Base-by-base conservation (phyloP, 2,329 filamentous ascomycete species). In the Thielaviopsis ethacetica region DNA sequence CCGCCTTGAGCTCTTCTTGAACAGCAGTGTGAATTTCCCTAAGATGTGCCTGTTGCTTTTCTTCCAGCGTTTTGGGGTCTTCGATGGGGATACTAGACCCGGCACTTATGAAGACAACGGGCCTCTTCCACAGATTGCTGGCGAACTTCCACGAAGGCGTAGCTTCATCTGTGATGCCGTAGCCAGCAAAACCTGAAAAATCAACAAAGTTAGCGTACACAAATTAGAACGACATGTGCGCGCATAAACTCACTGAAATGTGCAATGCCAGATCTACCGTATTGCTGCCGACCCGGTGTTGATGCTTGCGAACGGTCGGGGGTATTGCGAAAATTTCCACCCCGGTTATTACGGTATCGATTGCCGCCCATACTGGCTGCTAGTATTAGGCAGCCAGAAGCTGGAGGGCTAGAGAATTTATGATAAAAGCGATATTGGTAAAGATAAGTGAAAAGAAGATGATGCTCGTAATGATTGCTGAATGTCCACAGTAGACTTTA, bases 71-170 rank as follows among this genome's bases (percentile, higher is more conserved):
- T 12, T 58, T 10, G 22, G 51, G 6, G 64, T 74, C 67, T 59
- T 76, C 72, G 3, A 79, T 66, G 3, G 78, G 78, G 51, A 80
- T 72, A 54, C 73, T 73, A 50, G 72, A 65, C 5, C 79, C 79
- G n/a, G 74, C 74, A 61, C 77, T 81, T 53, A 80, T 68, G 59
- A 82, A 82, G 0, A 62, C 62, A 3, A 82, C 72, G 1, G 79
- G 79, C 50, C 71, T 72, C 51, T 71, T 68, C 58, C 79, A 71
- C 10, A 82, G 68, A 54, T 69, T 74, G 21, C 68, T 67, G 59
- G 71, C 71, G 34, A 65, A 63, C 17, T 67, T 69, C 70, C 70
- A 73, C n/a, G 64, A 63, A 0, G 24, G 27, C 5, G 21, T 59
- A 27, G 21, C n/a, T 51, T 57, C 55, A 24, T 51, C 44, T 9